Conservation (phyloP, 108 stramenopile species). For the Nitzschia sp. region DNA sequence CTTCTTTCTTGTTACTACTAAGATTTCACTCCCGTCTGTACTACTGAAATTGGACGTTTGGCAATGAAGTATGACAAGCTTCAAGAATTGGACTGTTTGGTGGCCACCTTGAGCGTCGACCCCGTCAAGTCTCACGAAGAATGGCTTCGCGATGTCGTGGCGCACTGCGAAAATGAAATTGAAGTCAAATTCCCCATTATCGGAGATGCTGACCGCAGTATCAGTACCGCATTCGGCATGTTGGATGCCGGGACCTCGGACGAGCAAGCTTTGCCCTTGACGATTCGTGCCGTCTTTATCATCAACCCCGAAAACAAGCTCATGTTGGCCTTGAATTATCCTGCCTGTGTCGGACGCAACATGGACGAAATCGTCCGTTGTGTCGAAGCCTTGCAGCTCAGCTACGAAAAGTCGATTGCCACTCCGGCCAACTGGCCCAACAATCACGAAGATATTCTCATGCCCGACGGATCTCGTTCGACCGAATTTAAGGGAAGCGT, state of each 20-base stretch:
- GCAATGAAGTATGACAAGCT: constrained; percentile 67
- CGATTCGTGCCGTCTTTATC: constrained; percentile 80
- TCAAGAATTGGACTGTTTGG: constrained; percentile 50
- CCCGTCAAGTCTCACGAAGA: constrained; percentile 72
- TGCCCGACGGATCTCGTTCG: constrained; percentile 46
- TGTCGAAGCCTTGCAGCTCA: constrained; percentile 69
- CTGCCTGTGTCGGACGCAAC: constrained; percentile 81
- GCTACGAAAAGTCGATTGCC: constrained; percentile 58
- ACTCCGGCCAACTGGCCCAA: constrained; percentile 80
- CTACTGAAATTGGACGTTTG: constrained; percentile 82
- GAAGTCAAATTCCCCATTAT: constrained; percentile 84
- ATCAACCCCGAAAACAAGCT: constrained; percentile 81
- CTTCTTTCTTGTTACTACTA: neutral
- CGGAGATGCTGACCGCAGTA: constrained; percentile 70
- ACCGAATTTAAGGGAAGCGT: constrained; percentile 59
- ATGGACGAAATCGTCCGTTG: constrained; percentile 84
- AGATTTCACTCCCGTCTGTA: constrained; percentile 69
- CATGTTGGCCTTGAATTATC: constrained; percentile 82
- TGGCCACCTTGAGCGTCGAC: constrained; percentile 72
- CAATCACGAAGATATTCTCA: constrained; percentile 53
- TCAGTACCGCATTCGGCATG: constrained; percentile 68
- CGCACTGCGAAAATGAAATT: constrained; percentile 67
- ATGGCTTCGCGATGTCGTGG: constrained; percentile 76
- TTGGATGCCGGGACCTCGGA: constrained; percentile 59
- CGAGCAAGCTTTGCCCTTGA: constrained; percentile 62